phyloP scores from a whole-genome alignment of 2,329 filamentous ascomycete genomes.

The Cytospora mali region DNA sequence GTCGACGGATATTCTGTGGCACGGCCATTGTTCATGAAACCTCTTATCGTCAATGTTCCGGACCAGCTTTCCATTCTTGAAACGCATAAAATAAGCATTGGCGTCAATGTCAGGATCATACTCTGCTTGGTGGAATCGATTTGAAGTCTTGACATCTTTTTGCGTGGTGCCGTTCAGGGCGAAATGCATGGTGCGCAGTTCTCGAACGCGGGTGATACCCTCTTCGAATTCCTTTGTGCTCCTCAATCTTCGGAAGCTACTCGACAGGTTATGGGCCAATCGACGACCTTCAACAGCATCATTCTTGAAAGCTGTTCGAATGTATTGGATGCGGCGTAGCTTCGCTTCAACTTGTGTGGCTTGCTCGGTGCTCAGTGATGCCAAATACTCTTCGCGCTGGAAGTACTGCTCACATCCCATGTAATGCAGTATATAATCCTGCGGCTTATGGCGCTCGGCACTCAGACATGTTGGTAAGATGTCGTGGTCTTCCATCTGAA shows the following conservation, averaged over 20 bases:
- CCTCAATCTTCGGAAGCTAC: conserved; percentile 19
- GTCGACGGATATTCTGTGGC: conserved; percentile 22
- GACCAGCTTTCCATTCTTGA: conserved; percentile 18
- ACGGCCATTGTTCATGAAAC: conserved; percentile 25
- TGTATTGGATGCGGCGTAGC: conserved; percentile 18
- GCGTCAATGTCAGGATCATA: conserved; percentile 25
- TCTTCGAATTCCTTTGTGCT: conserved; percentile 22
- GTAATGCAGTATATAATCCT: conserved; percentile 27
- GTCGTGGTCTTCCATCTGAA: conserved; percentile 27
- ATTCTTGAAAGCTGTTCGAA: conserved; percentile 14
- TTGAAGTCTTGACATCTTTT: conserved; percentile 2
- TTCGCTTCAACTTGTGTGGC: conserved; percentile 15
- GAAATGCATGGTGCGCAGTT: conserved; percentile 24
- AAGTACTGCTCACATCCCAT: conserved; percentile 28
- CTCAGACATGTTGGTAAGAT: conserved; percentile 26
- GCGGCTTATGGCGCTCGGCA: conserved; percentile 25
- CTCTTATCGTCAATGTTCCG: conserved; percentile 14
- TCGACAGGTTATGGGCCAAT: conserved; percentile 15
- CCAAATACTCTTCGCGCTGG: conserved; percentile 24
- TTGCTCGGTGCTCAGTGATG: conserved; percentile 14
- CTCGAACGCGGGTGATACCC: conserved; percentile 15
- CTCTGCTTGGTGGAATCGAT: background rate
- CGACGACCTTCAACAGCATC: conserved; percentile 19
- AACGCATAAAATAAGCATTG: conserved; percentile 27
- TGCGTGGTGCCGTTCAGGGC: conserved; percentile 17